phyloP scores from a whole-genome alignment of 2,329 filamentous ascomycete species.

The Colletotrichum musae region DNA sequence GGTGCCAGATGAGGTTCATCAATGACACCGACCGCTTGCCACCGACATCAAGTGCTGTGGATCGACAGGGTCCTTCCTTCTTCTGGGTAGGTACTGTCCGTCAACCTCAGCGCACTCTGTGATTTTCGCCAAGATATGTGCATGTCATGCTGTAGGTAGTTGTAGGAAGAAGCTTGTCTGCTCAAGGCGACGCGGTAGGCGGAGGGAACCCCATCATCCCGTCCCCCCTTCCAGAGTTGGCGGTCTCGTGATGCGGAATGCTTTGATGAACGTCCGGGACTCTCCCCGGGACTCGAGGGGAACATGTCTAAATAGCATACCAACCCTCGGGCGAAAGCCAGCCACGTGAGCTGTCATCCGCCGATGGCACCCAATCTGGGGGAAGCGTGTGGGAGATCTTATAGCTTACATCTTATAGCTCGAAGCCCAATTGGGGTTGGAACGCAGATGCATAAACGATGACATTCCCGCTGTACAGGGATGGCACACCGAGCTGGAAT shows the following conservation, averaged over 20 bases:
- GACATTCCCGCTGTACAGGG: slow-evolving; percentile 12
- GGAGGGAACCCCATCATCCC: no score
- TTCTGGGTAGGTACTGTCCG: no score
- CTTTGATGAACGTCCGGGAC: background rate
- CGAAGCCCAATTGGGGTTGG: no score
- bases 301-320: background rate
- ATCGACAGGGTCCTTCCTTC: no score
- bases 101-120: no score
- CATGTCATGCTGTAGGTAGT: no score
- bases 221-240: no score
- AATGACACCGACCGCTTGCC: background rate
- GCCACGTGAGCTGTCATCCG: slow-evolving; percentile 11
- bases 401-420: background rate
- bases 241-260: no score
- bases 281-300: background rate
- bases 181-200: no score
- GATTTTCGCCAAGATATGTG: no score
- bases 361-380: background rate
- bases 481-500: background rate
- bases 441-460: background rate
- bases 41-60: no score
- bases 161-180: no score
- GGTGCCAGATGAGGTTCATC: slow-evolving; percentile 1
- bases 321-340: background rate
- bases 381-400: slow-evolving; percentile 2